Conservation (phyloP, 2,329 filamentous ascomycete genomes). For the Neofusicoccum umdonicola region DNA sequence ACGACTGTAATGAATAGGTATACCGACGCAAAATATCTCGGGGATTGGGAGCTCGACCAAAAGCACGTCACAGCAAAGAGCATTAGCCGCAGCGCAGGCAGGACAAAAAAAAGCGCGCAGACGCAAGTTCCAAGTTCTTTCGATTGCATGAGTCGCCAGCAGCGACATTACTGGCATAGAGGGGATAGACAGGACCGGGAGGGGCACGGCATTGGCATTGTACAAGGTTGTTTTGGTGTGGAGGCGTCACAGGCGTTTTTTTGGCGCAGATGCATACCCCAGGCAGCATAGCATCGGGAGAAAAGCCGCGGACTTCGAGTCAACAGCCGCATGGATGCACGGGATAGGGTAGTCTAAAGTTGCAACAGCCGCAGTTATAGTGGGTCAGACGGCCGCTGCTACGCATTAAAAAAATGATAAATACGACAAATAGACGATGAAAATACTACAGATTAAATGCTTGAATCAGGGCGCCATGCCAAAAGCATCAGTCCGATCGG, state of each 20-base stretch:
- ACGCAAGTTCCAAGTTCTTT: conserved; percentile 13
- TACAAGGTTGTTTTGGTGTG: conserved; percentile 16
- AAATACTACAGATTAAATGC: conserved; percentile 17
- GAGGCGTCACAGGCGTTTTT: conserved; percentile 18
- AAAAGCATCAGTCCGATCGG: not conserved
- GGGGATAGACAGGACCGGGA: conserved; percentile 5
- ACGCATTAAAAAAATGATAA: conserved; percentile 16
- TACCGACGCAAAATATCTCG: conserved; percentile 6
- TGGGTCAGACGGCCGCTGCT: conserved; percentile 18
- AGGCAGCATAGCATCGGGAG: conserved; percentile 17
- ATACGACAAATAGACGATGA: conserved; percentile 12
- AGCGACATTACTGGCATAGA: conserved; percentile 14
- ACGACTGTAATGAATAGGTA: conserved; percentile 16
- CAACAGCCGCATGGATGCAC: conserved; percentile 16
- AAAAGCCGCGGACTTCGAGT: conserved; percentile 16
- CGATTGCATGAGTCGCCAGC: conserved; percentile 11
- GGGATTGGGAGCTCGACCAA: not conserved
- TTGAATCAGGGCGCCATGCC: conserved; percentile 9
- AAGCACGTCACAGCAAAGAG: conserved; percentile 1
- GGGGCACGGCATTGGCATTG: conserved; percentile 17
- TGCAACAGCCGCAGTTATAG: conserved; percentile 15
- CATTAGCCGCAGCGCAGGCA: conserved; percentile 3
- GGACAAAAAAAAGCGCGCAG: conserved; percentile 14
- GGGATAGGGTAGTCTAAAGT: conserved; percentile 14
- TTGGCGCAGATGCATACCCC: conserved; percentile 13